A percentile compares a stretch with the other conserved stretches of the same genome.
Conservation (phyloP, 2,329 filamentous ascomycete species). For the Ascochyta lentis region DNA sequence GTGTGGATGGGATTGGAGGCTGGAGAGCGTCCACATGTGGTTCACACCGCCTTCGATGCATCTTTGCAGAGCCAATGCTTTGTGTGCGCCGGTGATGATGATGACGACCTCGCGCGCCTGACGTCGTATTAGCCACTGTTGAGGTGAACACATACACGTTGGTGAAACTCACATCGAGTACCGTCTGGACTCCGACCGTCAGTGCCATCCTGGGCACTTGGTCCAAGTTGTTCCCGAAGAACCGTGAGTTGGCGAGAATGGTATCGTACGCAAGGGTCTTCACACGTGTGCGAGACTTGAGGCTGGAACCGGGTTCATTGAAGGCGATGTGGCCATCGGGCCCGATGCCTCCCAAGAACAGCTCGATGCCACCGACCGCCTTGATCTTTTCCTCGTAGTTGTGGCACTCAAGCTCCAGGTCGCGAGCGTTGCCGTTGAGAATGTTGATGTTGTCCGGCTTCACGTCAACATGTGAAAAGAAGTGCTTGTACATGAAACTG, state of each 20-base stretch:
- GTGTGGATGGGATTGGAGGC: slow-evolving; percentile 79
- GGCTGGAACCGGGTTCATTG: slow-evolving; percentile 84
- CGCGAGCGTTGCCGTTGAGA: slow-evolving; percentile 78
- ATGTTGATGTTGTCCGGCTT: slow-evolving; percentile 84
- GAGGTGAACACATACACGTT: slow-evolving; percentile 7
- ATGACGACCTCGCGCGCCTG: slow-evolving; percentile 78
- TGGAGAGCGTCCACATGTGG: slow-evolving; percentile 90
- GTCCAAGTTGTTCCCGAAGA: slow-evolving; percentile 77
- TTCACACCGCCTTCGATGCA: slow-evolving; percentile 84
- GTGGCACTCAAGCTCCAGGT: slow-evolving; percentile 77
- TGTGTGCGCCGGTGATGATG: slow-evolving; percentile 82
- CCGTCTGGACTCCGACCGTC: slow-evolving; percentile 84
- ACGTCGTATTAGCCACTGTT: slow-evolving; percentile 23
- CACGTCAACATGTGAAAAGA: slow-evolving; percentile 86
- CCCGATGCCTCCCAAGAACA: slow-evolving; percentile 85
- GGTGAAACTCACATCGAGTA: slow-evolving; percentile 65
- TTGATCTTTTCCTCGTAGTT: slow-evolving; percentile 81
- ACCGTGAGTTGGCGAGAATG: slow-evolving; percentile 82
- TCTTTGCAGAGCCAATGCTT: slow-evolving; percentile 78
- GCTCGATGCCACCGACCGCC: slow-evolving; percentile 77
- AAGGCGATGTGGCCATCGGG: slow-evolving; percentile 90
- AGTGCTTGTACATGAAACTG: slow-evolving; percentile 91
- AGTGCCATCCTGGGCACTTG: slow-evolving; percentile 82
- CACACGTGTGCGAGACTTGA: slow-evolving; percentile 79
- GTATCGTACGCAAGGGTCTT: slow-evolving; percentile 90